These are phyloP conservation scores for Flagelloscypha sp. DNA, from an alignment of 768 basidiomycete species.

Conservation along the genomic window DNA sequence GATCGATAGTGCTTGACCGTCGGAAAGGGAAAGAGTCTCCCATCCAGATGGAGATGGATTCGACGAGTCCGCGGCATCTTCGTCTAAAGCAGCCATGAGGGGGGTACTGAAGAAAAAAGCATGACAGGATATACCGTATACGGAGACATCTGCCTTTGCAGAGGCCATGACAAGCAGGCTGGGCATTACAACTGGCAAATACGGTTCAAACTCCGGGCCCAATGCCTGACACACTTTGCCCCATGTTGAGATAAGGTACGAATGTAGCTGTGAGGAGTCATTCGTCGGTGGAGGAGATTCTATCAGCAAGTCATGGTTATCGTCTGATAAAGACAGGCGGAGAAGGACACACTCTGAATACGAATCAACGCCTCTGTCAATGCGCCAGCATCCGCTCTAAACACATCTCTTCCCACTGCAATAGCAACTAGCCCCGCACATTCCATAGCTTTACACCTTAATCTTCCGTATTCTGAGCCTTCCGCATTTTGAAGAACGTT, in stretches of 20 bases:
- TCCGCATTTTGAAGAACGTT: conserved; percentile 70
- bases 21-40: conserved; percentile 72
- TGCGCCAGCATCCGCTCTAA: conserved; percentile 63
- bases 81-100: conserved; percentile 25
- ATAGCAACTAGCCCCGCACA: conserved; percentile 84
- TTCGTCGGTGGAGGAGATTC: conserved; percentile 61
- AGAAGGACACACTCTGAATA: conserved; percentile 56
- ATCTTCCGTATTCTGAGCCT: conserved; percentile 52
- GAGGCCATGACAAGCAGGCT: conserved; percentile 64
- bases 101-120: neutral
- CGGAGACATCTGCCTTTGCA: conserved; percentile 71
- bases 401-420: conserved; percentile 76
- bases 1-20: conserved; percentile 70
- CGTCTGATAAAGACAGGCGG: neutral
- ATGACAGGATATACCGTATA: conserved; percentile 47
- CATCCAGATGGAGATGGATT: conserved; percentile 33
- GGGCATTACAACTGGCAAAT: conserved; percentile 80
- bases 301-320: conserved; percentile 15
- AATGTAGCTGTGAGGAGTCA: conserved; percentile 62
- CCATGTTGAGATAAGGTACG: conserved; percentile 83
- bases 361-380: conserved; percentile 67
- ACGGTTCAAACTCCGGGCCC: conserved; percentile 79
- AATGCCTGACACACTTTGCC: conserved; percentile 83
- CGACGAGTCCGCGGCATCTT: conserved; percentile 45
- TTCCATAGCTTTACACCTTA: conserved; percentile 84